phyloP scores from a whole-genome alignment of 1,139 yeast species.

The Hansenula sp. region DNA sequence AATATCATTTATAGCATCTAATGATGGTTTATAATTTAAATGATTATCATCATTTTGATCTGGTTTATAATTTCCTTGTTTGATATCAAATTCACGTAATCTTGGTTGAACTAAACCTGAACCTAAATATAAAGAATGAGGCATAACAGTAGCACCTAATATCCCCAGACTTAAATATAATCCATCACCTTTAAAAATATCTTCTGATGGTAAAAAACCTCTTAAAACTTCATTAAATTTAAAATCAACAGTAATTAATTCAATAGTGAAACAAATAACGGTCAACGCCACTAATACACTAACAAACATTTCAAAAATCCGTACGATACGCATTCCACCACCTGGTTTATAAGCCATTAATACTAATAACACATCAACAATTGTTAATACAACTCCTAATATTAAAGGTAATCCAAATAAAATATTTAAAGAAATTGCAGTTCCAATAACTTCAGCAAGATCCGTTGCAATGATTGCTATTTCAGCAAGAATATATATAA shows the following conservation, averaged over 20 bases:
- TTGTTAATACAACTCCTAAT: constrained; percentile 63
- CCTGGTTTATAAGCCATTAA: constrained; percentile 68
- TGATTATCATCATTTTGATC: constrained; percentile 26
- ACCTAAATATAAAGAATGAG: constrained; percentile 71
- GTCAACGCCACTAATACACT: constrained; percentile 58
- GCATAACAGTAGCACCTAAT: constrained; percentile 82
- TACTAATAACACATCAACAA: constrained; percentile 67
- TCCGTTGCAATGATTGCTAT: constrained; percentile 78
- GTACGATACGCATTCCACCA: constrained; percentile 60
- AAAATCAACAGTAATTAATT: constrained; percentile 48
- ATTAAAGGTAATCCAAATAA: constrained; percentile 63
- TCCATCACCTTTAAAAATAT: constrained; percentile 53
- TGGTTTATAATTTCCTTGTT: constrained; percentile 38
- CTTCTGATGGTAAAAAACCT: constrained; percentile 60
- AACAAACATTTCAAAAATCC: constrained; percentile 65
- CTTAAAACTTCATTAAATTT: constrained; percentile 34
- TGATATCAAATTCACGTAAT: constrained; percentile 57
- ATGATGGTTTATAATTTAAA: constrained; percentile 54
- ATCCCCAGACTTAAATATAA: constrained; percentile 67
- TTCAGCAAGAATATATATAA: constrained; percentile 62
- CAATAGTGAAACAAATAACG: constrained; percentile 59
- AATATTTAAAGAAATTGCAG: constrained; percentile 71
- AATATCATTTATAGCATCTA: constrained; percentile 62
- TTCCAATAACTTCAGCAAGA: constrained; percentile 78
- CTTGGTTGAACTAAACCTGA: constrained; percentile 76